Evolutionary conservation across 495 filamentous ascomycete species (phyloP).

Genomic region (Hyaloscypha finlandica): DNA sequence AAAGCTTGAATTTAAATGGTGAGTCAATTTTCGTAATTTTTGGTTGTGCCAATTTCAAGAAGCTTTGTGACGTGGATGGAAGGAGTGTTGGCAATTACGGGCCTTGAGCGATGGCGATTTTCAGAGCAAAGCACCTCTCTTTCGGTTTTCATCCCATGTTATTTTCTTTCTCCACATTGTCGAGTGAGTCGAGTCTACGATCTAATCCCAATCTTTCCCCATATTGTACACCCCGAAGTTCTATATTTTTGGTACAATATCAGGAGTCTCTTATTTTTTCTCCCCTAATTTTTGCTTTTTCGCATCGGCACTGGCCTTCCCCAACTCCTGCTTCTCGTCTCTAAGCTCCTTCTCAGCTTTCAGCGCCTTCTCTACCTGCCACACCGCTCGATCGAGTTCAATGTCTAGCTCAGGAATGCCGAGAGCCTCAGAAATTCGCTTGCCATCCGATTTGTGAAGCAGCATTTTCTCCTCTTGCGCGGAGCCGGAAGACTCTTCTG

Average conservation of each 20-base stretch:
- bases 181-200: constrained; percentile 15
- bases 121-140: neutral
- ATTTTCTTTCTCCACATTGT: neutral
- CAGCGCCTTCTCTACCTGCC: constrained; percentile 77
- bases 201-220: neutral
- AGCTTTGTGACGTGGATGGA: too few relatives aligned
- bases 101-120: too few relatives aligned
- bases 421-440: constrained; percentile 67
- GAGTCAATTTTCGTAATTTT: too few relatives aligned
- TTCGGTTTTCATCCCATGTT: neutral
- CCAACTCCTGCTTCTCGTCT: constrained; percentile 35
- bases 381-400: constrained; percentile 88
- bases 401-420: constrained; percentile 78
- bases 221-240: constrained; percentile 2
- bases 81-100: too few relatives aligned
- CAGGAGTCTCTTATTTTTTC: neutral
- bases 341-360: constrained; percentile 43
- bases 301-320: constrained; percentile 13
- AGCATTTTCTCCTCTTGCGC: constrained; percentile 54
- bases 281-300: constrained; percentile 18
- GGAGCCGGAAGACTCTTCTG: constrained; percentile 18
- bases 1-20: too few relatives aligned
- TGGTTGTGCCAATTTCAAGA: too few relatives aligned
- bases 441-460: constrained; percentile 59
- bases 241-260: constrained; percentile 1